Conservation (phyloP, 108 stramenopile genomes). For the Cyclostephanos invisitatus region DNA sequence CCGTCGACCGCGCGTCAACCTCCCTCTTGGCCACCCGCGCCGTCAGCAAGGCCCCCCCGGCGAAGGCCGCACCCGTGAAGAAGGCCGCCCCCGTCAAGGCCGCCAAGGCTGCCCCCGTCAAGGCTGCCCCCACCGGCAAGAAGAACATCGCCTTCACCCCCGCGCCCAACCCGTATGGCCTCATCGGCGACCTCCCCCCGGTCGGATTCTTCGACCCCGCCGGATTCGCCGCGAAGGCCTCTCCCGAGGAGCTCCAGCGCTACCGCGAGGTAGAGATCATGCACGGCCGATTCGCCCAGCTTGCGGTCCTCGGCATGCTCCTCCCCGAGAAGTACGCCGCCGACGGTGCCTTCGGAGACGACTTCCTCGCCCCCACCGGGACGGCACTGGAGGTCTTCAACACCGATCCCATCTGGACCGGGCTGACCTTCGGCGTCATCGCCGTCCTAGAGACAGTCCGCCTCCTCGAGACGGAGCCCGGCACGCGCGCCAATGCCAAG, state of each 20-base stretch:
- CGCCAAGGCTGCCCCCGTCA: background rate
- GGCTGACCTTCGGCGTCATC: slow-evolving; percentile 36
- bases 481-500: slow-evolving; percentile 38
- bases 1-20: slow-evolving; percentile 17
- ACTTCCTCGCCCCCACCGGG: slow-evolving; percentile 56
- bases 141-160: background rate
- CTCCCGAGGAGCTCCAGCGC: slow-evolving; percentile 37
- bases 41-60: slow-evolving; percentile 15
- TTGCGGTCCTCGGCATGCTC: slow-evolving; percentile 50
- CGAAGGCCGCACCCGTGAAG: slow-evolving; percentile 8
- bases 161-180: background rate
- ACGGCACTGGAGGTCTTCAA: slow-evolving; percentile 43
- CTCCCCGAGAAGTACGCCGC: slow-evolving; percentile 51
- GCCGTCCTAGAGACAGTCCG: slow-evolving; percentile 44
- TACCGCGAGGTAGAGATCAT: slow-evolving; percentile 62
- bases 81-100: background rate
- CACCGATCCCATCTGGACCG: slow-evolving; percentile 49
- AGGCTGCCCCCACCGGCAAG: background rate
- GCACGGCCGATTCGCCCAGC: slow-evolving; percentile 56
- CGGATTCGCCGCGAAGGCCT: slow-evolving; percentile 49
- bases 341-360: slow-evolving; percentile 52
- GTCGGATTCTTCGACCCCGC: slow-evolving; percentile 58
- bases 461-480: slow-evolving; percentile 43
- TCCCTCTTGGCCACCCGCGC: slow-evolving; percentile 34
- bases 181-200: slow-evolving; percentile 46